A percentile compares a stretch with the other conserved stretches of the same genome.
phyloP scores from a whole-genome alignment of 1,139 yeast species.

The Blastobotrys petasosporus region DNA sequence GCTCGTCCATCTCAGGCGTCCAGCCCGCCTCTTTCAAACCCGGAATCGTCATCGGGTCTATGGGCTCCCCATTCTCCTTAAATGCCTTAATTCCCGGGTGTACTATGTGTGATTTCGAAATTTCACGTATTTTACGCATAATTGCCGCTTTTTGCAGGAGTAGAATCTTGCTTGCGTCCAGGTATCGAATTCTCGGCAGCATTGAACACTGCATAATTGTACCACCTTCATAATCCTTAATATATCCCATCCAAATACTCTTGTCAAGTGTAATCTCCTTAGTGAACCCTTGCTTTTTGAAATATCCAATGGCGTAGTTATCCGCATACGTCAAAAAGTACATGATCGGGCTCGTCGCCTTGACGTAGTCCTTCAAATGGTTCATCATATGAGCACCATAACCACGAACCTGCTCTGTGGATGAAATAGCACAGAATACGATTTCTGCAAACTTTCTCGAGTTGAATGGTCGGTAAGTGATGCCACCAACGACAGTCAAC shows the following conservation, averaged over 20 bases:
- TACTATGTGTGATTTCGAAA: slow-evolving; percentile 73
- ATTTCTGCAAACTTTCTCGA: slow-evolving; percentile 91
- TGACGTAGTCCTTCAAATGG: slow-evolving; percentile 90
- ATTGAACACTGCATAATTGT: slow-evolving; percentile 96
- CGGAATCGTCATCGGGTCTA: slow-evolving; percentile 75
- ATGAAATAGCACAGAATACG: slow-evolving; percentile 95
- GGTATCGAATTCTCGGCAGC: slow-evolving; percentile 81
- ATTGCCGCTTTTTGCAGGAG: slow-evolving; percentile 88
- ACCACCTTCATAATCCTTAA: slow-evolving; percentile 98
- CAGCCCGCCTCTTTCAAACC: slow-evolving; percentile 92
- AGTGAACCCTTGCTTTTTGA: slow-evolving; percentile 96
- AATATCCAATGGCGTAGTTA: slow-evolving; percentile 97
- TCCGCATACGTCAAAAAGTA: slow-evolving; percentile 95
- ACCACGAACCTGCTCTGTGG: slow-evolving; percentile 96
- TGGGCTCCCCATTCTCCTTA: slow-evolving; percentile 33
- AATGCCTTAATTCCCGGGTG: slow-evolving; percentile 78
- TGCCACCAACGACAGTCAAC: slow-evolving; percentile 94
- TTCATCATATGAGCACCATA: slow-evolving; percentile 99
- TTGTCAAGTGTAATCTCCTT: slow-evolving; percentile 85
- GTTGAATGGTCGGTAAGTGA: slow-evolving; percentile 91
- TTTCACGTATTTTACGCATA: slow-evolving; percentile 70
- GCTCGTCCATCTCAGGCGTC: slow-evolving; percentile 97
- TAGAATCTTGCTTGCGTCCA: slow-evolving; percentile 82
- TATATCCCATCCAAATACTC: slow-evolving; percentile 95
- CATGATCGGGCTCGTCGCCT: slow-evolving; percentile 79